Evolutionary conservation across 352 stramenopile genomes (phyloP).

Genomic region (Pythium apleroticum): DNA sequence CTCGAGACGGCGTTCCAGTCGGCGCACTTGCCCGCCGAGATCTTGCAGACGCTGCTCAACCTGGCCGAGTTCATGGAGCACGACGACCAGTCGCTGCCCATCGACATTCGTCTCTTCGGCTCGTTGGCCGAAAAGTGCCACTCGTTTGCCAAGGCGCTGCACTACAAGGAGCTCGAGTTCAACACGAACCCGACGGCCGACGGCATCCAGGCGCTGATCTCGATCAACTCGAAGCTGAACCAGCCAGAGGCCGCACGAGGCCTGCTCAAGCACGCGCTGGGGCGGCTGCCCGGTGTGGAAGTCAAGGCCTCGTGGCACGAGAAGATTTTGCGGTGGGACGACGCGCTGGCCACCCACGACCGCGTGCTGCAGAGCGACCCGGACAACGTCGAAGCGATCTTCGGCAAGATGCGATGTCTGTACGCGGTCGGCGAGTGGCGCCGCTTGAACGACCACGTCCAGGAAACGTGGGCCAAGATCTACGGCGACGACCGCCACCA

Average conservation of each 20-base stretch:
- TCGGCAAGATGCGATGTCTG: slow-evolving; percentile 99
- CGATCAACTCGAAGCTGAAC: slow-evolving; percentile 98
- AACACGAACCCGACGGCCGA: slow-evolving; percentile 87
- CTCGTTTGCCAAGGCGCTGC: slow-evolving; percentile 98
- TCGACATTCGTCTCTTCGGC: slow-evolving; percentile 96
- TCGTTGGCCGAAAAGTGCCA: slow-evolving; percentile 97
- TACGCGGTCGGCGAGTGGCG: slow-evolving; percentile 97
- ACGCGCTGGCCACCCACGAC: slow-evolving; percentile 95
- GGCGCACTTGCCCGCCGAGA: slow-evolving; percentile 94
- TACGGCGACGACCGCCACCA: slow-evolving; percentile 50
- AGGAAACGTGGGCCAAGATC: slow-evolving; percentile 85
- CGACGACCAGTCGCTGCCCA: slow-evolving; percentile 95
- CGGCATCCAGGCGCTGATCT: slow-evolving; percentile 98
- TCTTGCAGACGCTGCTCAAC: slow-evolving; percentile 97
- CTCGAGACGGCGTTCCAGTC: slow-evolving; percentile 95
- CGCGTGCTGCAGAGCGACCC: slow-evolving; percentile 61
- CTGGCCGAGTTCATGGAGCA: slow-evolving; percentile 99
- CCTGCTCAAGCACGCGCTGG: slow-evolving; percentile 94
- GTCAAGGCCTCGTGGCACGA: slow-evolving; percentile 97
- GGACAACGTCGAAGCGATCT: slow-evolving; percentile 94
- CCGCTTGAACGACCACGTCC: slow-evolving; percentile 93
- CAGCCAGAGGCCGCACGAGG: slow-evolving; percentile 97
- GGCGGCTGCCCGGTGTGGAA: slow-evolving; percentile 72
- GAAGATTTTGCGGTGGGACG: slow-evolving; percentile 98
- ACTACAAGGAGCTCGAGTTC: slow-evolving; percentile 99